Percentiles rank a stretch among this genome's conserved stretches.
phyloP scores from a whole-genome alignment of 2,329 filamentous ascomycete genomes.

The Lecanicillium sp. region DNA sequence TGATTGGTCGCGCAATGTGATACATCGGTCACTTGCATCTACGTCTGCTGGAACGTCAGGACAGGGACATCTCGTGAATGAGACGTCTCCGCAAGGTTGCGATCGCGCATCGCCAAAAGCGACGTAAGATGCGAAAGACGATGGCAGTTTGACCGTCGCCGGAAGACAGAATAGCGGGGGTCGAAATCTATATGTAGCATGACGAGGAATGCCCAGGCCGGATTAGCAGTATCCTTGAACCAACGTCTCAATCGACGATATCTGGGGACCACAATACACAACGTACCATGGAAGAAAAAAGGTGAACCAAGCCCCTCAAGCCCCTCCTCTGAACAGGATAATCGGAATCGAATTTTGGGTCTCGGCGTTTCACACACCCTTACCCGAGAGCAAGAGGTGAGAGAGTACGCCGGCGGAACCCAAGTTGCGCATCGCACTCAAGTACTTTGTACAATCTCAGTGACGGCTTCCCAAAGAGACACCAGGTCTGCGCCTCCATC shows the following conservation, averaged over 20 bases:
- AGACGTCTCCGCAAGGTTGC: too few relatives aligned
- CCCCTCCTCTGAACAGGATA: slow-evolving; percentile 68
- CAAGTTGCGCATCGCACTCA: slow-evolving; percentile 87
- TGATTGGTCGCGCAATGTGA: too few relatives aligned
- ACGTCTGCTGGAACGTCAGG: too few relatives aligned
- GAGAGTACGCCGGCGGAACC: slow-evolving; percentile 28
- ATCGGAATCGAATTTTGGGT: slow-evolving; percentile 74
- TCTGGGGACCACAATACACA: not conserved
- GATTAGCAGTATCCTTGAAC: slow-evolving; percentile 14
- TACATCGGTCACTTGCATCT: too few relatives aligned
- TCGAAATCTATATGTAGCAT: not conserved
- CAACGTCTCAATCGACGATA: not conserved
- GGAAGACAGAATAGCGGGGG: not conserved
- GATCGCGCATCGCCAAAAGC: too few relatives aligned
- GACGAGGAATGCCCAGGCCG: slow-evolving; percentile 6
- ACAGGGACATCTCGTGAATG: too few relatives aligned
- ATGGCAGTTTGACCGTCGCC: not conserved
- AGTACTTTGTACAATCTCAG: slow-evolving; percentile 81
- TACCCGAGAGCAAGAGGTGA: not conserved
- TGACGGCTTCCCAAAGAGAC: slow-evolving; percentile 78
- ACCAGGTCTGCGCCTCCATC: slow-evolving; percentile 21
- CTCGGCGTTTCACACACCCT: not conserved
- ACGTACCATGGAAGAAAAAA: slow-evolving; percentile 15
- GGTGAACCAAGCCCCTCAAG: slow-evolving; percentile 39
- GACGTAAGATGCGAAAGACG: too few relatives aligned